phyloP scores from a whole-genome alignment of 2,329 filamentous ascomycete species.

The Claviceps monticola region DNA sequence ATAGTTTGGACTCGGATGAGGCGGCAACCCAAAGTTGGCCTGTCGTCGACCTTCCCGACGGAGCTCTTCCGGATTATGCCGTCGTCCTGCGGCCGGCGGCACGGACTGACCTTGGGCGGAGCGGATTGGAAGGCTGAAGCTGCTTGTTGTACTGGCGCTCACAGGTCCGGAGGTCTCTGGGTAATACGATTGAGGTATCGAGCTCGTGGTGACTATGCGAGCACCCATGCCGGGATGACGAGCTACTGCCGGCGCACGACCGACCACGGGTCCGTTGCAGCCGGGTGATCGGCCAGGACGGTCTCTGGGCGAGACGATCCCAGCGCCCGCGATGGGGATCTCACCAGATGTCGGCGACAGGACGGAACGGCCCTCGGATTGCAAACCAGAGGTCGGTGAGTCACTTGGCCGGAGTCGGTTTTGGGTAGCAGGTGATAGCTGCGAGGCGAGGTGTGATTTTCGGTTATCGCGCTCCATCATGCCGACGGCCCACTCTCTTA shows the following conservation, averaged over 20 bases:
- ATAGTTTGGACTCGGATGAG: constrained; percentile 27
- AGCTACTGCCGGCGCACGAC: constrained; percentile 24
- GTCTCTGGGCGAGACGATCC: constrained; percentile 40
- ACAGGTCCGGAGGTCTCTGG: constrained; percentile 24
- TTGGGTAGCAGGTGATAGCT: constrained; percentile 63
- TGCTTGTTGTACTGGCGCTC: constrained; percentile 29
- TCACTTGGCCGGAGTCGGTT: constrained; percentile 55
- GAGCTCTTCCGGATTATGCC: constrained; percentile 39
- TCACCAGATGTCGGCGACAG: constrained; percentile 58
- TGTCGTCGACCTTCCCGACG: constrained; percentile 39
- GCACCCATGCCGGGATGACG: constrained; percentile 43
- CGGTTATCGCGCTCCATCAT: constrained; percentile 93
- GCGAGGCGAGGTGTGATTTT: constrained; percentile 80
- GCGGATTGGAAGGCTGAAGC: constrained; percentile 51
- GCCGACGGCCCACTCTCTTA: constrained; percentile 84
- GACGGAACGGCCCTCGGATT: constrained; percentile 30
- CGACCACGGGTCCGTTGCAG: constrained; percentile 31
- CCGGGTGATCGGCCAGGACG: constrained; percentile 38
- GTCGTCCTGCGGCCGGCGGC: constrained; percentile 46
- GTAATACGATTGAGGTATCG: constrained; percentile 33
- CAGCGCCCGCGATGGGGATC: constrained; percentile 49
- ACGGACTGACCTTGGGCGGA: constrained; percentile 44
- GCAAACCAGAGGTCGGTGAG: constrained; percentile 35
- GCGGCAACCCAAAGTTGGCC: constrained; percentile 35
- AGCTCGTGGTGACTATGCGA: constrained; percentile 37